Evolutionary conservation across 2,329 filamentous ascomycete species (phyloP), one percentile per base, ranked within the genome.

Genomic region (Capronia epimyces): DNA sequence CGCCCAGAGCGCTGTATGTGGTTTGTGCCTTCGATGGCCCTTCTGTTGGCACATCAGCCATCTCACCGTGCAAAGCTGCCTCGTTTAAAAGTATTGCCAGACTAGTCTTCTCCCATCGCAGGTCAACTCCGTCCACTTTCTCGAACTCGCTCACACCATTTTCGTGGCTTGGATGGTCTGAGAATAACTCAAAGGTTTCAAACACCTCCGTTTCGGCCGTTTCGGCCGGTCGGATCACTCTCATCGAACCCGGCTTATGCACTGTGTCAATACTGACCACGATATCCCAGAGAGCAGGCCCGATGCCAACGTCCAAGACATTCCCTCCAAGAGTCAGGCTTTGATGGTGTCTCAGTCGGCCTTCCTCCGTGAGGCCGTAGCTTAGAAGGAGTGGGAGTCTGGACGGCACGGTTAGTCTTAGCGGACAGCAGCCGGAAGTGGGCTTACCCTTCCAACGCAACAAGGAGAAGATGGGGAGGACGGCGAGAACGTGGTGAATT

Each of bases 301-400:
- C 47, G n/a, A 53, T 46, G 15, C 69, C 61, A n/a, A 79, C 61
- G 62, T 82, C 79, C 3, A 91, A 75, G 1, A 82, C 78, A 60
- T 87, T 89, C 6, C 84, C 84, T 2, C 75, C 71, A 3, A 88
- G 66, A 32, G 72, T 66, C 46, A 88, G 62, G 44, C 75, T 76
- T 40, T 75, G 68, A 6, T 67, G 65, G 54, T 77, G 71, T 7
- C 70, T 66, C 34, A 88, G 71, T 12, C 64, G 67, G 53, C 76
- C 76, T 43, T 77, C 65, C 1, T 65, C 54, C n/a, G 66, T 65
- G 4, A 86, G 71, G n/a, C 69, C 68, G 70, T 84, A 86, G 49
- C 78, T 70, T 66, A 91, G 82, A 7, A 94, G 59, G 75, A 71
- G 68, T 84, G 84, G 20, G 85, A 69, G 34, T 77, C 86, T 51